These are phyloP conservation scores for Aechmea fasciata DNA, from an alignment of 176 grass and related monocot genomes.

Conservation along the genomic window DNA sequence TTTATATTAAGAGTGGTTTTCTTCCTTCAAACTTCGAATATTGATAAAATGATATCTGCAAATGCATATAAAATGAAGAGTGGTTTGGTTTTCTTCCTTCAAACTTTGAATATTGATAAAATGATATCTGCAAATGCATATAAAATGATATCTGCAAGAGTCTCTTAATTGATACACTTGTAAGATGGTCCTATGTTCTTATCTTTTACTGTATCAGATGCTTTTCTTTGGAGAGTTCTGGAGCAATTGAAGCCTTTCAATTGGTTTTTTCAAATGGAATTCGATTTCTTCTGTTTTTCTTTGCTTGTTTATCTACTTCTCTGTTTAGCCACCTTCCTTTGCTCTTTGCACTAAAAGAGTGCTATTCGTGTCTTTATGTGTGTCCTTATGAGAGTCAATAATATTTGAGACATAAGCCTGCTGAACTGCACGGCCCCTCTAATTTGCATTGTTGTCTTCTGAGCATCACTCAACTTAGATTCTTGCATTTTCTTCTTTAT, in stretches of 20 bases:
- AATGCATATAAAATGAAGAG: too few relatives aligned
- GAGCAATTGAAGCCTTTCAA: background rate
- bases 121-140: too few relatives aligned
- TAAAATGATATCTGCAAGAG: too few relatives aligned
- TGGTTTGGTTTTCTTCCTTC: background rate
- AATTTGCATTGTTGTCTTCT: background rate
- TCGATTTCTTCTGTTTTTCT: background rate
- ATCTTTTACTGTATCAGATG: background rate
- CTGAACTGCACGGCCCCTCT: background rate
- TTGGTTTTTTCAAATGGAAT: background rate
- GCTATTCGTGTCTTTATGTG: too few relatives aligned
- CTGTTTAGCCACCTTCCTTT: too few relatives aligned
- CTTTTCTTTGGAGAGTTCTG: background rate
- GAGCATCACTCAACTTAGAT: too few relatives aligned
- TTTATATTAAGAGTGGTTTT: conserved; percentile 1
- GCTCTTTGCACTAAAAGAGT: too few relatives aligned
- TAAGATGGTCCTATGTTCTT: background rate
- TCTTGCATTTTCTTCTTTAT: background rate
- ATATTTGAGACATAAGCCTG: too few relatives aligned
- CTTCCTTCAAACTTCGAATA: background rate
- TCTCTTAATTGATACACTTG: background rate
- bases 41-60: too few relatives aligned
- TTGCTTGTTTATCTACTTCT: too few relatives aligned
- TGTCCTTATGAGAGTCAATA: too few relatives aligned
- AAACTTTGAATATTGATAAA: background rate